Evolutionary conservation across 2,329 filamentous ascomycete genomes (phyloP), one percentile per base, ranked within the genome.

Genomic region (Ascosphaera pollenicola): DNA sequence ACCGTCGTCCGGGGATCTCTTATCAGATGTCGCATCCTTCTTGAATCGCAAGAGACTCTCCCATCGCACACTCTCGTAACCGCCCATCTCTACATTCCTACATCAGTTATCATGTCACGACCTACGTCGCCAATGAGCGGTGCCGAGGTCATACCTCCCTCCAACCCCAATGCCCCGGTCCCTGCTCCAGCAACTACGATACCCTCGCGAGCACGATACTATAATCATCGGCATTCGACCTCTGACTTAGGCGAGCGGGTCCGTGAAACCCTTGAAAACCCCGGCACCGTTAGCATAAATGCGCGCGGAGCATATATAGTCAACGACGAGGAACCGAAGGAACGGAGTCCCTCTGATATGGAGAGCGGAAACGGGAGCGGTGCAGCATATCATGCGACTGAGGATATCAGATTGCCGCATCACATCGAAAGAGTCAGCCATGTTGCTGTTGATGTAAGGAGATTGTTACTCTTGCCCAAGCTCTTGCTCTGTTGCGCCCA

Each of bases 261-360:
- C 26, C 51, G 57, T 41, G 51, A 57, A 35, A 64, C 68, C 35
- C 73, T 75, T 44, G 59, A 62, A 43, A 68, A 70, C 42, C 71
- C 72, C 2, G 71, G 71, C 17, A 62, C 79, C 11, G 84, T 94
- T 51, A 78, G 81, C 60, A 95, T 98, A 63, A 95, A 98, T 55
- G 87, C 95, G 46, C 75, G 84, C 56, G 89, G 87, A 52, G 89
- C 89, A 31, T 94, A 93, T 54, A 95, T 98, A 47, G 84, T 93
- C 50, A n/a, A n/a, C n/a, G 83, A 94, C 53, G 77, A 87, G 44
- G 78, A 82, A 47, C 65, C 44, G 56, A 63, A 47, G 57, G 68
- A 50, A 56, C 70, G 52, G 32, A 57, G 52, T 41, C 51, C 54
- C 15, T n/a, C 24, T n/a, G 39, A 36, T 18, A 42, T 39, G 8